phyloP scores from a whole-genome alignment of 768 basidiomycete species.

The Xerocomellus chrysenteron region DNA sequence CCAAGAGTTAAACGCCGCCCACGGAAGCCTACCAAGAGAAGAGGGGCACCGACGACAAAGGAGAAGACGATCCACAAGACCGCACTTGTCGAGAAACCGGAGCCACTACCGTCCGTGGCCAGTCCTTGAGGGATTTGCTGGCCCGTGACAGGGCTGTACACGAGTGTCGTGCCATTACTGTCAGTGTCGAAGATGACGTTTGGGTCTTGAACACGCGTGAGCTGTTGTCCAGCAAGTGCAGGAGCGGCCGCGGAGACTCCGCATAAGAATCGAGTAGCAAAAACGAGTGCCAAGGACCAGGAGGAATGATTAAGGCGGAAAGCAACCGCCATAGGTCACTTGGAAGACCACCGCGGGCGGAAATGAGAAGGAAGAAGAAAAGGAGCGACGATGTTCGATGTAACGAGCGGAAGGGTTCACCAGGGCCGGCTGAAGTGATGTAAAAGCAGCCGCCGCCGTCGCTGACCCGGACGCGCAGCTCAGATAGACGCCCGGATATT shows the following conservation, averaged over 20 bases:
- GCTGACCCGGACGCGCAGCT: neutral
- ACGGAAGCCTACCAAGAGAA: conserved; percentile 56
- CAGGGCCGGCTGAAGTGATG: neutral
- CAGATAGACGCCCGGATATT: neutral
- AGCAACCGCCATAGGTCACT: conserved; percentile 28
- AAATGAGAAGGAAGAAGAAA: conserved; percentile 4
- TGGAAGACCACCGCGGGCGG: conserved; percentile 12
- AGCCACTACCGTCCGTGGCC: conserved; percentile 60
- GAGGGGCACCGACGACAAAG: conserved; percentile 50
- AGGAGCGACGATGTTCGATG: conserved; percentile 8
- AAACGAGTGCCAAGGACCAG: conserved; percentile 13
- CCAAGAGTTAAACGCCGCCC: conserved; percentile 58
- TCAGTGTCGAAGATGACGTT: conserved; percentile 26
- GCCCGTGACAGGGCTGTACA: conserved; percentile 47
- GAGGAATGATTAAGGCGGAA: conserved; percentile 17
- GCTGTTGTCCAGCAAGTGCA: conserved; percentile 9
- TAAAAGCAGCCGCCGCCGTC: neutral
- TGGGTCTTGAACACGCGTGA: conserved; percentile 29
- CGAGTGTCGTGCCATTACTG: conserved; percentile 37
- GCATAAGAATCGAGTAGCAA: conserved; percentile 9
- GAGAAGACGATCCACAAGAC: conserved; percentile 59
- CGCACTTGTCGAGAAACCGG: conserved; percentile 46
- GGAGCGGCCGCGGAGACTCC: conserved; percentile 8
- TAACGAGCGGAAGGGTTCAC: conserved; percentile 15
- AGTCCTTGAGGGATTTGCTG: conserved; percentile 49